Percentiles rank a stretch among this genome's conserved stretches.
phyloP scores from a whole-genome alignment of 1,139 yeast species.

The Taphrina pruni region DNA sequence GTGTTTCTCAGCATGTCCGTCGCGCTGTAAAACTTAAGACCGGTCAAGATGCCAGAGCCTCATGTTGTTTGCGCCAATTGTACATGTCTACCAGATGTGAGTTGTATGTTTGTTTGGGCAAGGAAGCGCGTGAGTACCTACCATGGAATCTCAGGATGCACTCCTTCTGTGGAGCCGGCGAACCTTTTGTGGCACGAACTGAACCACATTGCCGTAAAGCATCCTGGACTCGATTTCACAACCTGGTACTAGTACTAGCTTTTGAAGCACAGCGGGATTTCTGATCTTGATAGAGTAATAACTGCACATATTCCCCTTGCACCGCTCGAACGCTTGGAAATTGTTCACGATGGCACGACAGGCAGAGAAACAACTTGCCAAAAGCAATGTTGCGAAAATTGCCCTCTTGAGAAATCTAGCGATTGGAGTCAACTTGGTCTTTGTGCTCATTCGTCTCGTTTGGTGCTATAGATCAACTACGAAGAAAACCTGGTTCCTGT shows the following conservation, averaged over 20 bases:
- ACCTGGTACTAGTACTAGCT: too few species aligned
- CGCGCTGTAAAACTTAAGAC: too few species aligned
- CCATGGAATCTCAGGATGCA: not conserved
- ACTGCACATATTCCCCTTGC: too few species aligned
- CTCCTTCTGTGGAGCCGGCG: not conserved
- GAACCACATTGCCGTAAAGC: too few species aligned
- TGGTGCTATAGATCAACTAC: constrained; percentile 57
- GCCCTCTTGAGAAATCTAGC: constrained; percentile 63
- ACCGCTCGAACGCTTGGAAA: too few species aligned
- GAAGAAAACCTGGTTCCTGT: constrained; percentile 59
- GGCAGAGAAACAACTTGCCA: constrained; percentile 72
- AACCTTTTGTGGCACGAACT: too few species aligned
- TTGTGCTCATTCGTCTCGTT: constrained; percentile 55
- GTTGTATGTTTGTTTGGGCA: not conserved
- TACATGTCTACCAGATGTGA: too few species aligned
- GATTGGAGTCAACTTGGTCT: constrained; percentile 56
- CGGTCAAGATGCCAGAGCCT: not conserved
- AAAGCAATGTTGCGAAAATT: constrained; percentile 61
- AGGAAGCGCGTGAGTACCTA: not conserved
- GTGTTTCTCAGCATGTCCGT: not conserved
- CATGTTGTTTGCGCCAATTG: not conserved
- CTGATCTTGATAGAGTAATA: too few species aligned
- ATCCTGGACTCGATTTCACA: too few species aligned
- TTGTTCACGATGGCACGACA: constrained; percentile 62
- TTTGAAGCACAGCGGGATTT: too few species aligned